phyloP scores from a whole-genome alignment of 73 alveolate species.

The Symbiodinium natans region DNA sequence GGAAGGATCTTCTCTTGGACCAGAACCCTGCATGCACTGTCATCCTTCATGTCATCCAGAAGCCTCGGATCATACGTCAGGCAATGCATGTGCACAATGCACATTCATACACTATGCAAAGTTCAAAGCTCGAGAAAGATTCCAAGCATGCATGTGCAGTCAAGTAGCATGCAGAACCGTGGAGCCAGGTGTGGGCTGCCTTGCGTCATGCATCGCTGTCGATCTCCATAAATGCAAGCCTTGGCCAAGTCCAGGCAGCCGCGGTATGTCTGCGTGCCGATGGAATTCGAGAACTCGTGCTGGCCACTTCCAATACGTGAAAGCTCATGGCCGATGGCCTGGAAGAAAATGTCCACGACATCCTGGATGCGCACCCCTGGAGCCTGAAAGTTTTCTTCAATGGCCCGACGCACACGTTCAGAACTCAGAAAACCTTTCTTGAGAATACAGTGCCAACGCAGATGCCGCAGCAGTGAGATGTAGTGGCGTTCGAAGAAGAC shows the following conservation, averaged over 20 bases:
- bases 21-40: neutral
- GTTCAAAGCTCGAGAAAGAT: too few species aligned
- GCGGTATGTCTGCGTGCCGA: neutral
- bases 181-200: conserved; percentile 38
- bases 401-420: neutral
- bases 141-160: neutral
- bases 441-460: neutral
- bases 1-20: neutral
- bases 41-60: conserved; percentile 5
- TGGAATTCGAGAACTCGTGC: neutral
- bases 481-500: neutral
- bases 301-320: neutral
- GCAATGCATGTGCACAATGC: too few species aligned
- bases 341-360: neutral
- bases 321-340: neutral
- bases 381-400: neutral
- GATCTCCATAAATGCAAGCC: conserved; percentile 19
- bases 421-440: neutral
- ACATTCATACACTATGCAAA: too few species aligned
- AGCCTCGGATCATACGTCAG: too few species aligned
- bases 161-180: neutral
- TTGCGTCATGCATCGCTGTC: neutral
- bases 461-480: conserved; percentile 11
- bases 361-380: conserved; percentile 10
- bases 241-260: conserved; percentile 1